Conservation (phyloP, 2,329 filamentous ascomycete species). For the Exophiala sideris region DNA sequence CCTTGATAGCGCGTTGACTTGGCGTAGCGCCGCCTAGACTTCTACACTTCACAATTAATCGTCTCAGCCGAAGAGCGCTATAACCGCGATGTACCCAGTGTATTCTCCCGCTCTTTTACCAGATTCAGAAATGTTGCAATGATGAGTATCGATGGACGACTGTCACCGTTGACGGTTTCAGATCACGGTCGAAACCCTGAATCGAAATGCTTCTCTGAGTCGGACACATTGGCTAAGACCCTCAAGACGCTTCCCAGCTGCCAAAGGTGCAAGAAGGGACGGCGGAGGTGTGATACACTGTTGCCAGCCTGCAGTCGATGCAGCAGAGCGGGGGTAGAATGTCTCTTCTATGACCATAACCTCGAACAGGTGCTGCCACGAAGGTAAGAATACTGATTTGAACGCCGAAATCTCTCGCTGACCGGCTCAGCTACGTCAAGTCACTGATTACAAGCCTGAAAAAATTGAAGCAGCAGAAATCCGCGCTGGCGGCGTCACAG, state of each 20-base stretch:
- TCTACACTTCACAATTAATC: no score
- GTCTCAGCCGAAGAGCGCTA: no score
- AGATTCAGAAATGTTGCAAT: no score
- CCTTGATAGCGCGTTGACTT: no score
- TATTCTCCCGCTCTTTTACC: no score
- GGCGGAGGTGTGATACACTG: conserved; percentile 15
- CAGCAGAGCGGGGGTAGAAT: conserved; percentile 10
- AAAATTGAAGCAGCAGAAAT: background rate
- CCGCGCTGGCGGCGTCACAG: background rate
- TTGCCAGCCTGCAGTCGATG: conserved; percentile 5
- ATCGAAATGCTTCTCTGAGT: background rate
- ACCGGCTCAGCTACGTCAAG: background rate
- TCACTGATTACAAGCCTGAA: background rate
- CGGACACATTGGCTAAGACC: background rate
- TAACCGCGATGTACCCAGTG: no score
- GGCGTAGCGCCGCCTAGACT: no score
- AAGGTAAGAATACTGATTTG: conserved; percentile 1
- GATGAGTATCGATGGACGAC: no score
- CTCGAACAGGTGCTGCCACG: conserved; percentile 10
- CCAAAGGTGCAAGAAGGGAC: conserved; percentile 11
- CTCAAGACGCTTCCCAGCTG: conserved; percentile 8
- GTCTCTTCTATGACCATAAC: conserved; percentile 14
- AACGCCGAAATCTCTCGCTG: background rate
- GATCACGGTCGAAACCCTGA: background rate
- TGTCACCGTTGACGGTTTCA: no score